Conservation (phyloP, 2,329 filamentous ascomycete genomes). For the Aspergillus bombycis region DNA sequence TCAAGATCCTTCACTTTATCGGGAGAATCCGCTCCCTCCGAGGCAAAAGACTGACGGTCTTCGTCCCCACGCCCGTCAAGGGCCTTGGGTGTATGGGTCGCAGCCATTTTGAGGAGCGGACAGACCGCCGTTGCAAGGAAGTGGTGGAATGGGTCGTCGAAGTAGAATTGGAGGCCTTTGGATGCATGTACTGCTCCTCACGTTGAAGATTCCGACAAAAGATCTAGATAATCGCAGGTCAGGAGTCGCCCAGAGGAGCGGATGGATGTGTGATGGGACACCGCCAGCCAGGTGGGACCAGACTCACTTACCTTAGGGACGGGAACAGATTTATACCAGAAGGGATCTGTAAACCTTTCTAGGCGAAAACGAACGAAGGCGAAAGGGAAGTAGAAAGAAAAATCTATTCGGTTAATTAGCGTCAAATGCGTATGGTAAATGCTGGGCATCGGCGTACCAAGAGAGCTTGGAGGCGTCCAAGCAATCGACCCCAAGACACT, state of each 20-base stretch:
- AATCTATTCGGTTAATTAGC: constrained; percentile 1
- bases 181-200: constrained; percentile 38
- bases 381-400: constrained; percentile 15
- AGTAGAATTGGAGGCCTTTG: constrained; percentile 27
- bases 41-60: constrained; percentile 22
- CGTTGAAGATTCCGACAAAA: neutral
- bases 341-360: neutral
- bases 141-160: constrained; percentile 30
- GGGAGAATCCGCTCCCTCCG: constrained; percentile 28
- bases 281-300: neutral
- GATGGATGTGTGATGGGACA: neutral
- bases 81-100: constrained; percentile 28
- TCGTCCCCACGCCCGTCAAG: constrained; percentile 20
- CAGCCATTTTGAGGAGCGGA: constrained; percentile 46
- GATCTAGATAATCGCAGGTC: neutral
- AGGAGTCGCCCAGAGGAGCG: neutral
- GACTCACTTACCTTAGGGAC: neutral
- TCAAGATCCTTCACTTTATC: constrained; percentile 37
- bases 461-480: constrained; percentile 1
- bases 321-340: neutral
- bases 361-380: constrained; percentile 1
- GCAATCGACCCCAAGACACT: neutral
- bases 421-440: neutral
- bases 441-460: neutral
- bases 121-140: constrained; percentile 37